A percentile compares a stretch with the other conserved stretches of the same genome.
Evolutionary conservation across 768 basidiomycete species (phyloP).

Genomic region (Scleroderma bovista): DNA sequence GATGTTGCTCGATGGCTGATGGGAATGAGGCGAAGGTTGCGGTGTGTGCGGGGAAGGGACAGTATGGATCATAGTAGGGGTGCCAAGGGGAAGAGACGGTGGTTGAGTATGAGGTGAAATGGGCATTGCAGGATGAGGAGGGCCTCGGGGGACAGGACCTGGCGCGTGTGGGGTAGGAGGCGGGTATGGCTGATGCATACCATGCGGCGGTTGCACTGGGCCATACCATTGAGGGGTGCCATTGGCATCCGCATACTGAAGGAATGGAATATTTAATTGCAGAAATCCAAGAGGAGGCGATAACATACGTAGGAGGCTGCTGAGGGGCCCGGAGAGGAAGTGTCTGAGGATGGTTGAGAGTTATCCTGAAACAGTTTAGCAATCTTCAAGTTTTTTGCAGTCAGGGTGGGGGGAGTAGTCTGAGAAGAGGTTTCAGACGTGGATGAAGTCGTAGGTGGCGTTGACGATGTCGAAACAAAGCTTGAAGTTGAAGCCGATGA

Average conservation of each 20-base stretch:
- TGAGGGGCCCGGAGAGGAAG: slow-evolving; percentile 48
- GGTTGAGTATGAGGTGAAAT: slow-evolving; percentile 67
- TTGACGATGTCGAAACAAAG: slow-evolving; percentile 23
- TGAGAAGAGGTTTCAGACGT: slow-evolving; percentile 7
- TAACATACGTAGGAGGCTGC: slow-evolving; percentile 52
- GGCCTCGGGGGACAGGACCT: slow-evolving; percentile 32
- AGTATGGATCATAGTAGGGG: slow-evolving; percentile 63
- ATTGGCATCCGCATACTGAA: slow-evolving; percentile 45
- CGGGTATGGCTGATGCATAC: slow-evolving; percentile 40
- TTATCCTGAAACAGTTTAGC: slow-evolving; percentile 37
- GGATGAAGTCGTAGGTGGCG: slow-evolving; percentile 30
- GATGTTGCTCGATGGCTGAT: slow-evolving; percentile 41
- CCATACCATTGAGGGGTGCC: slow-evolving; percentile 41
- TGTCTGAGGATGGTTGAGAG: slow-evolving; percentile 47
- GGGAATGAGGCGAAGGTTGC: slow-evolving; percentile 40
- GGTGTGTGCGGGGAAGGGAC: slow-evolving; percentile 43
- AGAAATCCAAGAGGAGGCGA: background rate
- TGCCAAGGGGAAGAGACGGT: slow-evolving; percentile 52
- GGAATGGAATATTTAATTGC: slow-evolving; percentile 4
- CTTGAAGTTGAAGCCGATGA: slow-evolving; percentile 25
- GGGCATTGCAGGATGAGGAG: slow-evolving; percentile 47
- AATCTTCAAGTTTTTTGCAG: slow-evolving; percentile 27
- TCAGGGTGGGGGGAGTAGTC: slow-evolving; percentile 4
- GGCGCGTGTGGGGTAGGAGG: slow-evolving; percentile 40
- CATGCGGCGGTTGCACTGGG: slow-evolving; percentile 22